Evolutionary conservation across 2,329 filamentous ascomycete species (phyloP), one percentile per base, ranked within the genome.

Genomic region (Calonectria montana): DNA sequence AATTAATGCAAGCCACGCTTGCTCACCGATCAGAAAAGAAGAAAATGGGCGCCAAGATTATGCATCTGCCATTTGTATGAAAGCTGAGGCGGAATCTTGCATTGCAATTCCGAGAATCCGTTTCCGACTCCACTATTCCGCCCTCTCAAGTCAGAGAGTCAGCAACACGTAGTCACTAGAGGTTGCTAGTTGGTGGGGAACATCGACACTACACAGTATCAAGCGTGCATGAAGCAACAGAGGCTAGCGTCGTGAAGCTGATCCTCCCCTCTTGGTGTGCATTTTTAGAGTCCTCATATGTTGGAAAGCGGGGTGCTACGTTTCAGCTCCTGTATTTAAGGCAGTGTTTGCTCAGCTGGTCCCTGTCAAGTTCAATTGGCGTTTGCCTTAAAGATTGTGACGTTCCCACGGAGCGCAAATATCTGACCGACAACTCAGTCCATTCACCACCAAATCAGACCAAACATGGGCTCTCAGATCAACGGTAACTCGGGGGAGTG

Each of bases 111-210:
- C 53, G 53, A 21, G 31, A 59, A 59, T 35, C 53, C 53, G 53
- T 41, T 59, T 59, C 53, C 53, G 53, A 59, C 53, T 35, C 53
- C 53, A 35, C 53, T 59, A 35, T 59, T 59, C 53, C 35, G 31
- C 9, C 37, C 37, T 25, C 23, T 39, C 39, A 35, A 59, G 53
- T 39, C 53, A 59, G 53, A 25, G 53, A 31, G 35, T 23, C 29
- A 21, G 37, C 35, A 16, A 35, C 37, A 59, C 53, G n/a, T 16
- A 23, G 21, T 37, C 53, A 3, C 31, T 16, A 13, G 21, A 59
- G 53, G 35, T 3, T 59, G 53, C 35, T 25, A 59, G 53, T 37
- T 15, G 12, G 31, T 25, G 15, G 15, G 21, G n/a, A 39, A 23
- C 16, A 23, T 59, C 53, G 21, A 39, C 12, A 21, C 18, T 39